These are phyloP conservation scores for Urostyla sp. DNA, from an alignment of 73 alveolate genomes.

Conservation along the genomic window DNA sequence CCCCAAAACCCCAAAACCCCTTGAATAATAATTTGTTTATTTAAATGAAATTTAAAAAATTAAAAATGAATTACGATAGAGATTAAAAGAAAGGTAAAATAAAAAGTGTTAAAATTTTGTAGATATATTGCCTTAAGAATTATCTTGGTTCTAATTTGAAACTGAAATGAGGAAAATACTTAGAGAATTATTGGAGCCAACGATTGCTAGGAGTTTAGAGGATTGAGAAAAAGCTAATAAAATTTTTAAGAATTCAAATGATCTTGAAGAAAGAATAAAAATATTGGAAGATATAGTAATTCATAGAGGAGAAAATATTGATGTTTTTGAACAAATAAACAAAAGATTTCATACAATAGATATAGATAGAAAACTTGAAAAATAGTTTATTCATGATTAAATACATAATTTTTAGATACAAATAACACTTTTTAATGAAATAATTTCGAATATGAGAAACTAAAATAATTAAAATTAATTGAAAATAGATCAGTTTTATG, in stretches of 20 bases:
- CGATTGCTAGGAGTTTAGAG: conserved; percentile 25
- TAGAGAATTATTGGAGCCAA: conserved; percentile 36
- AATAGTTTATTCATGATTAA: neutral
- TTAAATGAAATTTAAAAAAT: too few relatives aligned
- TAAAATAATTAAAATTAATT: neutral
- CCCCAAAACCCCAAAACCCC: too few relatives aligned
- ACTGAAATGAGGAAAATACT: conserved; percentile 42
- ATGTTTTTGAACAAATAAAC: conserved; percentile 14
- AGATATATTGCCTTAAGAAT: too few relatives aligned
- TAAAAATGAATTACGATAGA: too few relatives aligned
- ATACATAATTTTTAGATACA: neutral
- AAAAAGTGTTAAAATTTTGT: too few relatives aligned
- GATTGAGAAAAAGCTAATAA: conserved; percentile 31
- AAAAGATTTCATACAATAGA: neutral
- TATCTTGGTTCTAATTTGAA: conserved; percentile 40
- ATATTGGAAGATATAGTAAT: conserved; percentile 12
- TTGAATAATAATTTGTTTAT: too few relatives aligned
- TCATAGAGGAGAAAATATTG: conserved; percentile 14
- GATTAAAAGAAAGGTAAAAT: too few relatives aligned
- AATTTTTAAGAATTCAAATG: neutral
- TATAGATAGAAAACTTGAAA: neutral
- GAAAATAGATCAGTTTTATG: neutral
- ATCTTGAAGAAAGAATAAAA: conserved; percentile 9
- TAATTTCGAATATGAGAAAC: neutral
- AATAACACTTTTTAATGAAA: neutral